A percentile compares a stretch with the other conserved stretches of the same genome.
Conservation (phyloP, 2,329 filamentous ascomycete species). For the Diaporthe sp. region DNA sequence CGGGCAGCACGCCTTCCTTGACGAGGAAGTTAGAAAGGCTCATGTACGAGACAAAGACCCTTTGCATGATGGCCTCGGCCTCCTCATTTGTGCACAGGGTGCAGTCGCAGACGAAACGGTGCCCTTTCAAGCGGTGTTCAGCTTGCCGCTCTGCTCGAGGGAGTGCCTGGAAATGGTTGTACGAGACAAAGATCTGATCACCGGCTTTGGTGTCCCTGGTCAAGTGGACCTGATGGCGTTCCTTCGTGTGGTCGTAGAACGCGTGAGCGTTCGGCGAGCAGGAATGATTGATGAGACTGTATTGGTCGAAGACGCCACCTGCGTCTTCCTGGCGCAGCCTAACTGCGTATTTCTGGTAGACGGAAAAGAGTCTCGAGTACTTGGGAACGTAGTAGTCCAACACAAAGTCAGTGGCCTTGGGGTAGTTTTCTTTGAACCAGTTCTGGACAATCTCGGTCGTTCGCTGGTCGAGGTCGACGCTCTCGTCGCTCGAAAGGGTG, state of each 20-base stretch:
- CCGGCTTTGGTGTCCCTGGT: constrained; percentile 40
- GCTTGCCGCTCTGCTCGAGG: constrained; percentile 1
- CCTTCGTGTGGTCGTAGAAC: constrained; percentile 40
- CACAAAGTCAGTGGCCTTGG: neutral
- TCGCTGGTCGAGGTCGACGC: neutral
- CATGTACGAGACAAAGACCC: neutral
- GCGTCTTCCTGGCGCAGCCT: neutral
- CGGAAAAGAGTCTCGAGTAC: constrained; percentile 19
- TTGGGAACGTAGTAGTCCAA: neutral
- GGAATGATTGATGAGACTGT: constrained; percentile 43
- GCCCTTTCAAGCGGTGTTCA: neutral
- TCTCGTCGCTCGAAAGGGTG: neutral
- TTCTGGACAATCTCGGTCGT: neutral
- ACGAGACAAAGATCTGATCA: constrained; percentile 42
- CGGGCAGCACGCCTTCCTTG: too few species aligned
- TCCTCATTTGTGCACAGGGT: constrained; percentile 5
- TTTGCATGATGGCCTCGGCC: neutral
- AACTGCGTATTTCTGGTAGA: constrained; percentile 2
- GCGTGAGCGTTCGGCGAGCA: constrained; percentile 44
- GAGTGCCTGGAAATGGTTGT: constrained; percentile 1
- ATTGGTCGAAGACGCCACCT: constrained; percentile 21
- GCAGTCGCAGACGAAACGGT: constrained; percentile 27
- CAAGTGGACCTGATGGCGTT: constrained; percentile 42
- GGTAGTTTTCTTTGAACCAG: neutral
- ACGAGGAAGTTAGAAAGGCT: neutral